Base-by-base conservation (phyloP, 352 stramenopile genomes). In the Globisporangium uncinulatum region DNA sequence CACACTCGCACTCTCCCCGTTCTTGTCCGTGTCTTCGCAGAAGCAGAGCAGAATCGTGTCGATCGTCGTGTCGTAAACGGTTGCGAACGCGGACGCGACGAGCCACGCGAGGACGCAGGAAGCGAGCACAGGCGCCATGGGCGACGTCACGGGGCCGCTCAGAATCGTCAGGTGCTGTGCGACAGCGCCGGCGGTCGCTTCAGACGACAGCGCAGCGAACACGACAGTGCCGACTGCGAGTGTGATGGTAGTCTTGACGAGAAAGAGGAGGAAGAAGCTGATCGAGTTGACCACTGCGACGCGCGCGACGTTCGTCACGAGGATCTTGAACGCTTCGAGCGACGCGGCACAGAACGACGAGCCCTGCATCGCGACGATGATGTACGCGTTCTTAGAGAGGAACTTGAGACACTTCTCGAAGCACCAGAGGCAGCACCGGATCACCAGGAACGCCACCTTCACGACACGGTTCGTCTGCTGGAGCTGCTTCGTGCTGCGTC, bases 31-130 rank as follows among this genome's bases (percentile, higher is more conserved):
- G 66, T 99, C 96, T 13, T 97, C 95, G 50, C 98, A 96, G 56
- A 99, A 99, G 68, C 95, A 98, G 47, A 98, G 79, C 45, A 99
- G 71, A 17, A 98, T 97, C 9, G 93, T 98, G 55, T 96, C 86
- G 54, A 99, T 98, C 14, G 85, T 85, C 36, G 97, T 91, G 48
- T 96, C 90, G 69, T 98, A 99, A 14, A 98, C 85, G 50, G 93
- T 87, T 47, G 96, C 87, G 64, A 99, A 99, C 3, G 78, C 64
- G 8, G 78, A 90, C 11, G 72, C 64, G n/a, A 90, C 74, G 62
- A 99, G 96, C 76, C 92, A 99, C 17, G 92, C 80, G 31, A 92
- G 65, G 6, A 89, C 56, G 9, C 70, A 81, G 0, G 82, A 42
- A 24, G 98, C 74, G 9, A 98, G 63, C 20, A 97, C 86, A 0